These are phyloP conservation scores for Phylloporus scabripes DNA, from an alignment of 768 basidiomycete genomes.

Conservation along the genomic window DNA sequence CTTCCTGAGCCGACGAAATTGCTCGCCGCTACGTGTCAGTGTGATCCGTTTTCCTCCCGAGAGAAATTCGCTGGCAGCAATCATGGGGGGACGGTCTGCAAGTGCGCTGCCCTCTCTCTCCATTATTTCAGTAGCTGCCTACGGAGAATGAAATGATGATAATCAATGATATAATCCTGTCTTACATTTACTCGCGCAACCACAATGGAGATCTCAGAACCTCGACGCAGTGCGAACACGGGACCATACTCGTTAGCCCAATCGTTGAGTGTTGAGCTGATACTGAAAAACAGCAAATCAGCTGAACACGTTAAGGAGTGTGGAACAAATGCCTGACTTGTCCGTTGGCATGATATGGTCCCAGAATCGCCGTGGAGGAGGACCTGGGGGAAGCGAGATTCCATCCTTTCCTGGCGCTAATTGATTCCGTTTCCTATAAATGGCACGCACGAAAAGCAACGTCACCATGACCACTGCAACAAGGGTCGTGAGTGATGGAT, in stretches of 20 bases:
- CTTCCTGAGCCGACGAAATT: constrained; percentile 51
- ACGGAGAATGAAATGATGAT: neutral
- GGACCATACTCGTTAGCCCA: constrained; percentile 57
- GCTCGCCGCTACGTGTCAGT: constrained; percentile 44
- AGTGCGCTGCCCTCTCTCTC: constrained; percentile 51
- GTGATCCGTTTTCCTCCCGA: constrained; percentile 51
- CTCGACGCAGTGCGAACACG: constrained; percentile 49
- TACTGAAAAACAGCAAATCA: constrained; percentile 4
- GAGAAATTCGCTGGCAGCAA: constrained; percentile 50
- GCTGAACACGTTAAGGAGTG: neutral
- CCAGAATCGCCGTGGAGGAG: neutral
- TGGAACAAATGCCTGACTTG: neutral
- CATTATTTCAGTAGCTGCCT: constrained; percentile 58
- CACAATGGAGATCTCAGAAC: constrained; percentile 23
- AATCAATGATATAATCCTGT: neutral
- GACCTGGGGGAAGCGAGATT: neutral
- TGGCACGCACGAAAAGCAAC: neutral
- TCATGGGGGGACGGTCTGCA: constrained; percentile 46
- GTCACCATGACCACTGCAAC: neutral
- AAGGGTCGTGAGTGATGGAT: neutral
- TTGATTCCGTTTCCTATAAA: neutral
- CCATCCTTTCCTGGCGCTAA: neutral
- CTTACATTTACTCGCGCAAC: constrained; percentile 19
- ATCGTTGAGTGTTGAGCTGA: constrained; percentile 36
- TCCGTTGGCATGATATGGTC: neutral